A percentile compares a stretch with the other conserved stretches of the same genome.
Evolutionary conservation across 192 early-diverging fungal species (phyloP).

Genomic region (Podila minutissima): DNA sequence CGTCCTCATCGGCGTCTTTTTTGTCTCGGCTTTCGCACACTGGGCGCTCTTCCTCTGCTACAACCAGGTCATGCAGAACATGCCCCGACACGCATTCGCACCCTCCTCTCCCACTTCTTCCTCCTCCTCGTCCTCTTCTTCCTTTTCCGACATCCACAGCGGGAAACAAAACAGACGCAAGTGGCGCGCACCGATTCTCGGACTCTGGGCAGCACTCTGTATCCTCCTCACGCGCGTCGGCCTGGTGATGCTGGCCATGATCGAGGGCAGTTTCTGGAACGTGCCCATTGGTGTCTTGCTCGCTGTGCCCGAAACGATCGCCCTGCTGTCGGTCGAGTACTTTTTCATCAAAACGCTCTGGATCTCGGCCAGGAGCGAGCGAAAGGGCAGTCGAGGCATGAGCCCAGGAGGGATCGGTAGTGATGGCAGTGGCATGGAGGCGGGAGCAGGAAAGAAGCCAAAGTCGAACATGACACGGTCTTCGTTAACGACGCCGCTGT

Average conservation of each 20-base stretch:
- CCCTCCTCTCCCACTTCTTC: background rate
- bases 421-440: background rate
- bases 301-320: slow-evolving; percentile 38
- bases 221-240: slow-evolving; percentile 18
- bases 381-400: slow-evolving; percentile 6
- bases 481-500: slow-evolving; percentile 24
- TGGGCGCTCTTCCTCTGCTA: slow-evolving; percentile 48
- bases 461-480: slow-evolving; percentile 18
- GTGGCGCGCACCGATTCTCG: slow-evolving; percentile 42
- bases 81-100: slow-evolving; percentile 6
- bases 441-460: background rate
- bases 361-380: background rate
- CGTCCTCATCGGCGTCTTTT: slow-evolving; percentile 44
- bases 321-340: slow-evolving; percentile 22
- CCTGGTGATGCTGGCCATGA: slow-evolving; percentile 12
- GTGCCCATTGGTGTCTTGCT: slow-evolving; percentile 32
- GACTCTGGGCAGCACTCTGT: slow-evolving; percentile 38
- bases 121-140: too few species aligned
- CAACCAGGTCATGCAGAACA: slow-evolving; percentile 42
- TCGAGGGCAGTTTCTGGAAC: slow-evolving; percentile 41
- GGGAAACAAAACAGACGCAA: background rate
- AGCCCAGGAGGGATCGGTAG: background rate
- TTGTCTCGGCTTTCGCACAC: slow-evolving; percentile 38
- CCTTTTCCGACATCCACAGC: background rate
- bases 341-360: slow-evolving; percentile 49